Percentiles rank a stretch among this genome's conserved stretches.
Conservation (phyloP, 192 early-diverging fungal species). For the Coemansia sp. region DNA sequence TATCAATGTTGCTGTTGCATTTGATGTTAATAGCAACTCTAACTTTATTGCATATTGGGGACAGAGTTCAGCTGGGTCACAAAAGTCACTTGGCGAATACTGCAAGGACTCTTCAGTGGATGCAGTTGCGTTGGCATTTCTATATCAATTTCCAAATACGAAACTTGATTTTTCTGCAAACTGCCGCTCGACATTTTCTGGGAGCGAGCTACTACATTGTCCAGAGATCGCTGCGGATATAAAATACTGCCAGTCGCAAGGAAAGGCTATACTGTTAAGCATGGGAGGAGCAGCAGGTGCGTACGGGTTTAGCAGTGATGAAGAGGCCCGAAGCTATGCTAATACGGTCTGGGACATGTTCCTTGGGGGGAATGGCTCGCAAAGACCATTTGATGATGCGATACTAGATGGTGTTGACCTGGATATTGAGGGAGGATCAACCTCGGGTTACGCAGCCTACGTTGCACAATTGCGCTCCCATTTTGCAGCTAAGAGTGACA, state of each 20-base stretch:
- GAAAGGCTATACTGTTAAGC: conserved; percentile 62
- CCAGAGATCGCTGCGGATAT: conserved; percentile 60
- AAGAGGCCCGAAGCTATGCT: conserved; percentile 54
- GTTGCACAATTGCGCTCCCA: conserved; percentile 48
- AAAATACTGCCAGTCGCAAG: conserved; percentile 63
- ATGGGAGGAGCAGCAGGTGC: conserved; percentile 66
- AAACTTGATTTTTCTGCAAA: conserved; percentile 59
- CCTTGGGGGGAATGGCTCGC: conserved; percentile 57
- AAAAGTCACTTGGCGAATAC: conserved; percentile 54
- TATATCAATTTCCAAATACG: conserved; percentile 58
- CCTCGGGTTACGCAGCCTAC: conserved; percentile 55
- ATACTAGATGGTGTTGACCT: conserved; percentile 64
- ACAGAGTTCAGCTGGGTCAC: conserved; percentile 49
- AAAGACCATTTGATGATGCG: conserved; percentile 61
- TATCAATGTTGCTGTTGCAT: conserved; percentile 4
- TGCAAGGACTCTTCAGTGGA: conserved; percentile 62
- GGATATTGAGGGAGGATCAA: conserved; percentile 59
- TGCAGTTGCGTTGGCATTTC: conserved; percentile 60
- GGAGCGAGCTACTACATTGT: conserved; percentile 58
- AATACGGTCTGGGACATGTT: conserved; percentile 62
- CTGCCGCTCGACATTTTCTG: conserved; percentile 56
- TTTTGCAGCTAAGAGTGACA: conserved; percentile 47
- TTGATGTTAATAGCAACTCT: conserved; percentile 30
- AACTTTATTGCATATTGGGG: conserved; percentile 55
- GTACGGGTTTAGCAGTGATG: conserved; percentile 56